Percentiles rank a stretch among this genome's conserved stretches.
These are phyloP conservation scores for Phytophthora hybrid DNA, from an alignment of 352 stramenopile species.

Conservation along the genomic window DNA sequence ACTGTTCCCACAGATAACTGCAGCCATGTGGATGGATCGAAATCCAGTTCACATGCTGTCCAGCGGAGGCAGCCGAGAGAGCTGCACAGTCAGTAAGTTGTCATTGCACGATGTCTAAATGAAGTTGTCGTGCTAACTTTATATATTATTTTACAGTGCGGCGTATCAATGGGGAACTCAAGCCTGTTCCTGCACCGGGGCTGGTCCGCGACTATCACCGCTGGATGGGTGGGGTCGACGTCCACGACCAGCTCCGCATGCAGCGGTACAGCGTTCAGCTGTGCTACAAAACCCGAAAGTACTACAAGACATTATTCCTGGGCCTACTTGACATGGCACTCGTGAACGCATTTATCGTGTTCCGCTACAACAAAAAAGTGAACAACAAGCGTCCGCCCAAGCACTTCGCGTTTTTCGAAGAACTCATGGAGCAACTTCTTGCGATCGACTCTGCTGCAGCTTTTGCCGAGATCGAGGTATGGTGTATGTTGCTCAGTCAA, in stretches of 20 bases:
- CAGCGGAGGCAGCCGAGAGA: neutral
- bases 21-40: constrained; percentile 20
- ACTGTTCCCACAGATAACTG: constrained; percentile 7
- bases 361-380: constrained; percentile 6
- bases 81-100: constrained; percentile 20
- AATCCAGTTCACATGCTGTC: constrained; percentile 16
- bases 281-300: constrained; percentile 11
- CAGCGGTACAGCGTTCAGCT: neutral
- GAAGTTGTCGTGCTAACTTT: no score
- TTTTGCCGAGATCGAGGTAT: neutral
- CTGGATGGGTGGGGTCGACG: constrained; percentile 11
- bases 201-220: constrained; percentile 13
- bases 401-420: constrained; percentile 16
- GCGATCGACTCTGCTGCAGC: neutral
- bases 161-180: neutral
- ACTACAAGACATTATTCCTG: constrained; percentile 17
- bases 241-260: neutral
- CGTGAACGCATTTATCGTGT: constrained; percentile 18
- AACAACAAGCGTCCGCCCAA: constrained; percentile 11
- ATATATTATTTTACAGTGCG: constrained; percentile 2
- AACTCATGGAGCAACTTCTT: neutral
- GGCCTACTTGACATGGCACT: constrained; percentile 14
- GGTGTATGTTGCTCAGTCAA: neutral
- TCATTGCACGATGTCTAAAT: no score
- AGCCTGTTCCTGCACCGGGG: neutral